Percentiles rank a stretch among this genome's conserved stretches.
These are phyloP conservation scores for Sanghuangporus weigelae DNA, from an alignment of 1,284 basidiomycete genomes.

Conservation along the genomic window DNA sequence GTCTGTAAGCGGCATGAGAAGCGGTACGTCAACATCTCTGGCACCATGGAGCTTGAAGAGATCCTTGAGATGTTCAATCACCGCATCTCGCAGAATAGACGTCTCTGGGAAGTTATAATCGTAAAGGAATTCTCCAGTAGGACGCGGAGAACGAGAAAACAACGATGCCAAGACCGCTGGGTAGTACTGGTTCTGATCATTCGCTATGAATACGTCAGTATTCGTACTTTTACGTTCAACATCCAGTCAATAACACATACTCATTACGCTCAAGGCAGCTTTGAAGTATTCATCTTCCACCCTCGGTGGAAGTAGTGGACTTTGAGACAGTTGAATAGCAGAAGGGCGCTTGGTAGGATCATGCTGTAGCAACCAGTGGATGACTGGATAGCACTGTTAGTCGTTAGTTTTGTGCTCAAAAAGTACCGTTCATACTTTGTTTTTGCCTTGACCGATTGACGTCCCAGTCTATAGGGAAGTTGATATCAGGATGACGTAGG, in stretches of 20 bases:
- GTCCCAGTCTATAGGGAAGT: slow-evolving; percentile 78
- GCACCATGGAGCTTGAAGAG: slow-evolving; percentile 90
- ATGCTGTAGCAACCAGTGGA: slow-evolving; percentile 80
- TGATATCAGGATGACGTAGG: slow-evolving; percentile 65
- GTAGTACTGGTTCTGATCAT: slow-evolving; percentile 68
- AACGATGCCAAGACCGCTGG: slow-evolving; percentile 66
- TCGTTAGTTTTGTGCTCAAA: not conserved
- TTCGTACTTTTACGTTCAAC: not conserved
- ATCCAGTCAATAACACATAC: slow-evolving; percentile 33
- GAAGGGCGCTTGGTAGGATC: slow-evolving; percentile 79
- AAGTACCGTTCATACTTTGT: slow-evolving; percentile 46
- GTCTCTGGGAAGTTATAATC: slow-evolving; percentile 74
- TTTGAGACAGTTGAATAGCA: slow-evolving; percentile 82
- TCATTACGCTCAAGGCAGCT: slow-evolving; percentile 73
- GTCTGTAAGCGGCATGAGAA: slow-evolving; percentile 66
- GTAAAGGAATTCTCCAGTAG: slow-evolving; percentile 73
- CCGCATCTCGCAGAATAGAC: slow-evolving; percentile 68
- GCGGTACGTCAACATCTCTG: slow-evolving; percentile 77
- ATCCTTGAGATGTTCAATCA: slow-evolving; percentile 68
- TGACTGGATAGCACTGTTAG: slow-evolving; percentile 41
- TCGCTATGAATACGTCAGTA: slow-evolving; percentile 37
- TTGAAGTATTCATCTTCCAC: slow-evolving; percentile 85
- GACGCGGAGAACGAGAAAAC: slow-evolving; percentile 65
- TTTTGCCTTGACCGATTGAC: slow-evolving; percentile 54
- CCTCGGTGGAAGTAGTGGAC: slow-evolving; percentile 67